phyloP scores from a whole-genome alignment of 2,329 filamentous ascomycete genomes.

The Orbilia brochopaga region DNA sequence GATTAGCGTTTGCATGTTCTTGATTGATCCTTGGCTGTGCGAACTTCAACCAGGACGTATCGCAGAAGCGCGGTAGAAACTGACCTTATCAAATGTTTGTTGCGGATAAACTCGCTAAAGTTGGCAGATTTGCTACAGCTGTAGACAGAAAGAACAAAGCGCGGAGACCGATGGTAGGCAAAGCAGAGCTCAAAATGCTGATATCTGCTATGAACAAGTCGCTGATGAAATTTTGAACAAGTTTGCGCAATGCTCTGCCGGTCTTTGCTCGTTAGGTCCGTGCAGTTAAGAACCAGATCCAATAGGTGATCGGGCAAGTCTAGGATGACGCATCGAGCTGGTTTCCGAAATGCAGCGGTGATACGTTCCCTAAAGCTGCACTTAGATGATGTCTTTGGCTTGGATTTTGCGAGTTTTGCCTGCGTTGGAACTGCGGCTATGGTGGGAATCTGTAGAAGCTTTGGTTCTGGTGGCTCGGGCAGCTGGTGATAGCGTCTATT shows the following conservation, averaged over 20 bases:
- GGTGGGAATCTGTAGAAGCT: background rate
- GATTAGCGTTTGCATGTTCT: slow-evolving; percentile 1
- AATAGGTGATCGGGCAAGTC: background rate
- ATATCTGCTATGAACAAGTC: slow-evolving; percentile 23
- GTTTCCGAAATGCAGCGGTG: background rate
- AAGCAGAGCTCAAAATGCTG: slow-evolving; percentile 31
- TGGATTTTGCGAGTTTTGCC: background rate
- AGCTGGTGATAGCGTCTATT: too few relatives aligned
- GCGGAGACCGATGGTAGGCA: slow-evolving; percentile 15
- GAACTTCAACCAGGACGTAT: too few relatives aligned
- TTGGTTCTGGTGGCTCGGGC: too few relatives aligned
- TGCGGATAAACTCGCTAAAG: slow-evolving; percentile 16
- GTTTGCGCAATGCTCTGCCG: slow-evolving; percentile 25
- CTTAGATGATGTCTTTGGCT: background rate
- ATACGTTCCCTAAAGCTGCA: background rate
- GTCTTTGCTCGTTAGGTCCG: slow-evolving; percentile 9
- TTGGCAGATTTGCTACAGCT: slow-evolving; percentile 6
- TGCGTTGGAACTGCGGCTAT: background rate
- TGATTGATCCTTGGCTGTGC: too few relatives aligned
- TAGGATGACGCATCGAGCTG: background rate
- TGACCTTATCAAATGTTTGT: slow-evolving; percentile 36
- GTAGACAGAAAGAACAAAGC: slow-evolving; percentile 20
- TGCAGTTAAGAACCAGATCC: background rate
- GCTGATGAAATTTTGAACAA: slow-evolving; percentile 20
- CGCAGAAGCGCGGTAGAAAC: too few relatives aligned